A percentile compares a stretch with the other conserved stretches of the same genome.
Conservation (phyloP, 495 filamentous ascomycete genomes). For the Hypoxylon lienhwacheense region DNA sequence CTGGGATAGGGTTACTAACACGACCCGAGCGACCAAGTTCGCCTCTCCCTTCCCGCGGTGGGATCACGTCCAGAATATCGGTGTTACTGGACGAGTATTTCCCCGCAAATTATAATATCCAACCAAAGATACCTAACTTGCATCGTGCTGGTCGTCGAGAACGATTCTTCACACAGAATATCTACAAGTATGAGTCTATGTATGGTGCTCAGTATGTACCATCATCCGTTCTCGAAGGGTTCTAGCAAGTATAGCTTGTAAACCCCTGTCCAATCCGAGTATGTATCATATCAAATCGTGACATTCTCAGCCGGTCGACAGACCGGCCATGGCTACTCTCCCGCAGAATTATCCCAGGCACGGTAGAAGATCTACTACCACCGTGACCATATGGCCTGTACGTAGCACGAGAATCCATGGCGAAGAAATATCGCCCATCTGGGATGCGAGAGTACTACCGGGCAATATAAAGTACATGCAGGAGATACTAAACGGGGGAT, state of each 20-base stretch:
- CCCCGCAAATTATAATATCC: slow-evolving; percentile 37
- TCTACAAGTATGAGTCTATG: slow-evolving; percentile 6
- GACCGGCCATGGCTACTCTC: slow-evolving; percentile 21
- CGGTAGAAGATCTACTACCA: slow-evolving; percentile 37
- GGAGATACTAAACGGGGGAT: slow-evolving; percentile 15
- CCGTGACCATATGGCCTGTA: slow-evolving; percentile 10
- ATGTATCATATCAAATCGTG: slow-evolving; percentile 27
- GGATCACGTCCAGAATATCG: slow-evolving; percentile 35
- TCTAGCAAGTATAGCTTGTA: slow-evolving; percentile 11
- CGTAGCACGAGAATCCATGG: slow-evolving; percentile 11
- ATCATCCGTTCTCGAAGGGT: slow-evolving; percentile 33
- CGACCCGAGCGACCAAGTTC: slow-evolving; percentile 19
- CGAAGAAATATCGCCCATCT: slow-evolving; percentile 17
- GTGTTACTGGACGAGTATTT: slow-evolving; percentile 40
- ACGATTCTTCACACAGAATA: slow-evolving; percentile 29
- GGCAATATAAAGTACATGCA: slow-evolving; percentile 12
- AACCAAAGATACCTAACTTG: slow-evolving; percentile 26
- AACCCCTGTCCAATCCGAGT: not conserved
- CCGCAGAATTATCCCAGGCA: slow-evolving; percentile 32
- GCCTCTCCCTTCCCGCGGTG: slow-evolving; percentile 28
- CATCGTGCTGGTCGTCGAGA: slow-evolving; percentile 14
- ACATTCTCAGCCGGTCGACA: slow-evolving; percentile 28
- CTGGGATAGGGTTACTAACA: slow-evolving; percentile 28
- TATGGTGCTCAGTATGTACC: slow-evolving; percentile 1
- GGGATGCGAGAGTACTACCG: slow-evolving; percentile 8